These are phyloP conservation scores for Sideroxylon spinosum DNA, from an alignment of 179 eudicot species.

Conservation along the genomic window DNA sequence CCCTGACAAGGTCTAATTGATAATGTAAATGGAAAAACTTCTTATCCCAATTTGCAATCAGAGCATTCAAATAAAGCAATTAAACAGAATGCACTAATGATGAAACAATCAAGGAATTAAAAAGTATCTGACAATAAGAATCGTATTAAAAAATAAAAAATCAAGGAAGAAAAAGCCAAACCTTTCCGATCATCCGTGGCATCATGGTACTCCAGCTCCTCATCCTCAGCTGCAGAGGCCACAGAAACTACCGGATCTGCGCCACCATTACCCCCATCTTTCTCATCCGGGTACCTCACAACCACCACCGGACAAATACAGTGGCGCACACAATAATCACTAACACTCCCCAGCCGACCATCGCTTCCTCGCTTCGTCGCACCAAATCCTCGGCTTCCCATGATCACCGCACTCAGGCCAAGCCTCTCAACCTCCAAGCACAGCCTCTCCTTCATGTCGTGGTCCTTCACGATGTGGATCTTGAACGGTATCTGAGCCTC, in stretches of 20 bases:
- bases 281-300: slow-evolving; percentile 49
- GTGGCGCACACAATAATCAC: slow-evolving; percentile 54
- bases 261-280: slow-evolving; percentile 30
- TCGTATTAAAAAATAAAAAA: background rate
- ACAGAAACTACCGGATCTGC: slow-evolving; percentile 29
- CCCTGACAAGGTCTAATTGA: too few species aligned
- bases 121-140: background rate
- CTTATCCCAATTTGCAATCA: background rate
- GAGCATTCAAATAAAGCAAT: background rate
- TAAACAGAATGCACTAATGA: background rate
- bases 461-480: slow-evolving; percentile 72
- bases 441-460: slow-evolving; percentile 68
- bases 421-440: slow-evolving; percentile 72
- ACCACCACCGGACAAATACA: slow-evolving; percentile 61
- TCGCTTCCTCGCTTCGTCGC: slow-evolving; percentile 36
- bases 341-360: slow-evolving; percentile 53
- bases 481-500: slow-evolving; percentile 56
- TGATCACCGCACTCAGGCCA: slow-evolving; percentile 56
- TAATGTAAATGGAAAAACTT: background rate
- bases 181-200: slow-evolving; percentile 28
- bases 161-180: background rate
- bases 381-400: slow-evolving; percentile 67
- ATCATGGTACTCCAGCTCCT: slow-evolving; percentile 26
- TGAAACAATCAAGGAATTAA: too few species aligned
- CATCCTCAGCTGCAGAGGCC: slow-evolving; percentile 21